These are phyloP conservation scores for Cladophialophora immunda DNA, from an alignment of 2,329 filamentous ascomycete genomes.

Conservation along the genomic window DNA sequence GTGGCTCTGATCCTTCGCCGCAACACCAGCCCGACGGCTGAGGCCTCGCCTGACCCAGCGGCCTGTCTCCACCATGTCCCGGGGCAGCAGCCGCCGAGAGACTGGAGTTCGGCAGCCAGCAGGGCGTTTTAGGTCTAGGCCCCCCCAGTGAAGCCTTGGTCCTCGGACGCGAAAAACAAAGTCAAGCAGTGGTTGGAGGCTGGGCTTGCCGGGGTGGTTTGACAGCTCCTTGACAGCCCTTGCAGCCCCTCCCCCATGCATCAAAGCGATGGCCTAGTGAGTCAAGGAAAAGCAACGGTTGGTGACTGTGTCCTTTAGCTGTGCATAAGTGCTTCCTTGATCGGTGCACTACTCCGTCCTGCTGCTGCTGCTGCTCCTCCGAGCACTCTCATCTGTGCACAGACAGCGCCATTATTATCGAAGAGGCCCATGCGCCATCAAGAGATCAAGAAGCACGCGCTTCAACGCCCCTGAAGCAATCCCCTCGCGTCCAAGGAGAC, in stretches of 20 bases:
- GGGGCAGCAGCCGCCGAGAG: constrained; percentile 15
- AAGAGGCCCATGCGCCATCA: neutral
- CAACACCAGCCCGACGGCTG: constrained; percentile 11
- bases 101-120: neutral
- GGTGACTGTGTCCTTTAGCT: neutral
- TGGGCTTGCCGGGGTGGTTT: constrained; percentile 13
- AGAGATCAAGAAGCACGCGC: neutral
- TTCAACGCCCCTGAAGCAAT: neutral
- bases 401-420: neutral
- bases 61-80: constrained; percentile 4
- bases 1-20: constrained; percentile 4
- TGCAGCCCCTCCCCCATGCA: constrained; percentile 4
- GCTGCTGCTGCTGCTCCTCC: too few species aligned
- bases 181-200: constrained; percentile 5
- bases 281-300: neutral
- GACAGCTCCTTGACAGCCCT: neutral
- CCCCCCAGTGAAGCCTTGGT: neutral
- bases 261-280: constrained; percentile 12
- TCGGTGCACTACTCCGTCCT: constrained; percentile 2
- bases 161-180: neutral
- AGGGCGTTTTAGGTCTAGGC: constrained; percentile 3
- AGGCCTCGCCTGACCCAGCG: neutral
- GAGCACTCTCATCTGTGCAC: neutral
- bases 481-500: neutral
- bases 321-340: neutral